phyloP scores from a whole-genome alignment of 2,329 filamentous ascomycete species.

The Aspergillus hiratsukae region DNA sequence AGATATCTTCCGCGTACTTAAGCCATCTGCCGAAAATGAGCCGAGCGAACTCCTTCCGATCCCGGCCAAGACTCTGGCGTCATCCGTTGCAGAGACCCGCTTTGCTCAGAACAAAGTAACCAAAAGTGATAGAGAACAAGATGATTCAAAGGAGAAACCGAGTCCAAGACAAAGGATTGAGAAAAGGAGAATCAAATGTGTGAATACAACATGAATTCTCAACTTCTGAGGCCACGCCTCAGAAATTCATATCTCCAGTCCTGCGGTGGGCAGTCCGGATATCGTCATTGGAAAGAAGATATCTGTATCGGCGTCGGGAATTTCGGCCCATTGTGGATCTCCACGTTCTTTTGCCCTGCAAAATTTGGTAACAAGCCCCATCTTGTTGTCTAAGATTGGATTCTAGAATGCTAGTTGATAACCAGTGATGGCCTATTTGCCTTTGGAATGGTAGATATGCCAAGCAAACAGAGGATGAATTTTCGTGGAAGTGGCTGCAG shows the following conservation, averaged over 20 bases:
- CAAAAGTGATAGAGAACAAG: not conserved
- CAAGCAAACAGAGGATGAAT: not conserved
- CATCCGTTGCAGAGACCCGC: not conserved
- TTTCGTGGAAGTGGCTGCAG: not conserved
- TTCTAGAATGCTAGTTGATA: not conserved
- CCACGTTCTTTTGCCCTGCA: not conserved
- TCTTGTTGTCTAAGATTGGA: not conserved
- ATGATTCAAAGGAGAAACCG: not conserved
- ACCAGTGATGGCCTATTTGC: not conserved
- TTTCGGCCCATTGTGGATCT: not conserved
- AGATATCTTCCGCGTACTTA: not conserved
- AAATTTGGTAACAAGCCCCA: not conserved
- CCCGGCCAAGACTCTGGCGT: not conserved
- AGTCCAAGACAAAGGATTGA: not conserved
- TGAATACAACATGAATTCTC: not conserved
- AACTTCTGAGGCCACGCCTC: not conserved
- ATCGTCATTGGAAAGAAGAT: not conserved
- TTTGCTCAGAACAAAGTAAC: not conserved
- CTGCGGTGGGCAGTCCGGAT: not conserved
- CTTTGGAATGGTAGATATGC: not conserved
- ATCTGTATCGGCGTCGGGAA: not conserved
- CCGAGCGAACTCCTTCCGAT: not conserved
- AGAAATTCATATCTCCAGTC: not conserved
- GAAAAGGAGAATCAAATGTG: not conserved
- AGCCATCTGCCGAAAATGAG: not conserved